Conservation (phyloP, 352 stramenopile species). For the Phytopythium boreale region DNA sequence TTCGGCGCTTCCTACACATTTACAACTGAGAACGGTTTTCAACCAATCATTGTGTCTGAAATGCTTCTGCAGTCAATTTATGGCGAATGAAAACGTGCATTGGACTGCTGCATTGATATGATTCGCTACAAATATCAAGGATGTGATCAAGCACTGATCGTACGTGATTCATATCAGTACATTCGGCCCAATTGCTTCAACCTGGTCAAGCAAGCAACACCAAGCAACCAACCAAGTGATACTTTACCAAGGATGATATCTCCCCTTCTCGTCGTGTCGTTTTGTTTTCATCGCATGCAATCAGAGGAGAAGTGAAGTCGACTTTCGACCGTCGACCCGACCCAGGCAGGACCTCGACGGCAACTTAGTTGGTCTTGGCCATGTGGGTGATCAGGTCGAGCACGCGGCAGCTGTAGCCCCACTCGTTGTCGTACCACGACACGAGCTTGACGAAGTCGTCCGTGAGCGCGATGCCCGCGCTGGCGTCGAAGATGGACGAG, state of each 20-base stretch:
- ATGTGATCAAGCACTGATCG: background rate
- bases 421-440: conserved; percentile 99
- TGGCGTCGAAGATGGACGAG: conserved; percentile 31
- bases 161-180: background rate
- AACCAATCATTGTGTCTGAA: background rate
- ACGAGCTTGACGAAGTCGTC: conserved; percentile 99
- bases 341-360: background rate
- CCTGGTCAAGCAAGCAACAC: background rate
- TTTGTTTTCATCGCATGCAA: background rate
- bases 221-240: background rate
- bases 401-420: conserved; percentile 97
- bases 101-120: background rate
- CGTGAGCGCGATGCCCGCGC: conserved; percentile 97
- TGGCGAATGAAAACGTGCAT: background rate
- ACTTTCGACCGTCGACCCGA: background rate
- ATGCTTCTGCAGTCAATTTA: background rate
- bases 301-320: background rate
- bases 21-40: background rate
- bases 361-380: conserved; percentile 43
- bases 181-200: background rate
- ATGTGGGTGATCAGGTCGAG: conserved; percentile 98
- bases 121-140: background rate
- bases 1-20: background rate
- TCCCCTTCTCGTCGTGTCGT: background rate
- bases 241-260: background rate